Evolutionary conservation across 345 rosid genomes (phyloP), one percentile per base, ranked within the genome.

Genomic region (Jatropha curcas): DNA sequence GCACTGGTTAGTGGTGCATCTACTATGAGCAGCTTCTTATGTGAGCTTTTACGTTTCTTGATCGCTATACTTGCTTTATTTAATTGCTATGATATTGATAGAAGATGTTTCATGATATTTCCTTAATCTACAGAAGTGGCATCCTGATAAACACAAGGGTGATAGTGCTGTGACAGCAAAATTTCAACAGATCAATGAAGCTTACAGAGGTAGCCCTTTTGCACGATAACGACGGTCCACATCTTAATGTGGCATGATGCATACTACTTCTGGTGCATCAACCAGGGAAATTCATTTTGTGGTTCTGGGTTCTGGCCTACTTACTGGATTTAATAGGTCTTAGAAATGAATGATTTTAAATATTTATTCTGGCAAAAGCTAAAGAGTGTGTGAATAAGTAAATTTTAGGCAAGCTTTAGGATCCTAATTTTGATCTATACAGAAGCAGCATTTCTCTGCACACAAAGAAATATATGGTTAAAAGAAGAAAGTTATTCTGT

Each of bases 101-200:
- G 39, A 50, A 52, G 62, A 43, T 13, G 3, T 61, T 59, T 74
- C 52, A 30, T 68, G 50, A 61, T 72, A 30, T 74, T 77, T 57
- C 33, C 60, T 76, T 65, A 65, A 45, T 71, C 6, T 27, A 35
- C 64, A 92, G 94, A 89, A 88, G 83, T 92, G 94, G 94, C 97
- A 92, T 79, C 94, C 97, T 51, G 97, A 89, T 80, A 89, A 92
- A 74, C 94, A 89, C 89, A 82, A 86, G 75, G 91, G 87, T 35
- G 94, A 89, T 83, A 76, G 33, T 82, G 84, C 83, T 74, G 86
- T 83, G 74, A 88, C 92, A 22, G 83, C 87, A 46, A 92, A 83
- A 65, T 92, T 92, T 76, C 90, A 88, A 76, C 90, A 92, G 90
- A 92, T 92, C 19, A 92, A 86, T 52, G 94, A 92, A 82, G 94